Conservation (phyloP, 148 eudicot species). For the Rhododendron ovatum region DNA sequence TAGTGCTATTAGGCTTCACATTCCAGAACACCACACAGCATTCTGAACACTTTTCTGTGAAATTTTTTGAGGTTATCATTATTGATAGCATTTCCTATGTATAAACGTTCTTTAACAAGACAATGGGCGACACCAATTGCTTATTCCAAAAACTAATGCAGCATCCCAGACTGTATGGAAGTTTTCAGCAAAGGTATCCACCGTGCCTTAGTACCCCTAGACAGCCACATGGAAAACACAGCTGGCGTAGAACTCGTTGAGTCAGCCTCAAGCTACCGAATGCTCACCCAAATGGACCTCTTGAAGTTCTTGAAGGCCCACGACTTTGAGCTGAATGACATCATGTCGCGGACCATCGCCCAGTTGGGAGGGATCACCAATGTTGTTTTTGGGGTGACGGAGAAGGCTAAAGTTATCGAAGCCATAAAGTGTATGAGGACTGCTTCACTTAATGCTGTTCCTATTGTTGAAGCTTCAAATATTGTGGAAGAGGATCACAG, state of each 20-base stretch:
- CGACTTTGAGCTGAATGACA: conserved; percentile 25
- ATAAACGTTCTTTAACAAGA: neutral
- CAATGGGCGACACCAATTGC: neutral
- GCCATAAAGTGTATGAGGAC: conserved; percentile 57
- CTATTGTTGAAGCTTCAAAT: conserved; percentile 49
- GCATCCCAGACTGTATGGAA: conserved; percentile 90
- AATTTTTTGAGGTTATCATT: neutral
- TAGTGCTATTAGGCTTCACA: neutral
- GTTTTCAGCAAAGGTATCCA: conserved; percentile 92
- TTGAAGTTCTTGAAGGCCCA: conserved; percentile 43
- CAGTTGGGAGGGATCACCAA: conserved; percentile 37
- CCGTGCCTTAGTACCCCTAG: conserved; percentile 76
- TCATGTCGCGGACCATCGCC: conserved; percentile 31
- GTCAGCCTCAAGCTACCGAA: conserved; percentile 66
- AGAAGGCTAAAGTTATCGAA: conserved; percentile 47
- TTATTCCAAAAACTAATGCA: conserved; percentile 17
- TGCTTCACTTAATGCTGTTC: conserved; percentile 70
- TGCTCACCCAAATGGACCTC: conserved; percentile 90
- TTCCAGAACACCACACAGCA: neutral
- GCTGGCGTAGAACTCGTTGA: conserved; percentile 77
- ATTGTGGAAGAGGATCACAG: conserved; percentile 38
- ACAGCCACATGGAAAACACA: conserved; percentile 56
- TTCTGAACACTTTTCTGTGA: neutral
- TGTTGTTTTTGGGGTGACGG: conserved; percentile 52
- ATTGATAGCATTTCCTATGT: neutral